phyloP scores from a whole-genome alignment of 2,329 filamentous ascomycete species.

The Aureobasidium lini region DNA sequence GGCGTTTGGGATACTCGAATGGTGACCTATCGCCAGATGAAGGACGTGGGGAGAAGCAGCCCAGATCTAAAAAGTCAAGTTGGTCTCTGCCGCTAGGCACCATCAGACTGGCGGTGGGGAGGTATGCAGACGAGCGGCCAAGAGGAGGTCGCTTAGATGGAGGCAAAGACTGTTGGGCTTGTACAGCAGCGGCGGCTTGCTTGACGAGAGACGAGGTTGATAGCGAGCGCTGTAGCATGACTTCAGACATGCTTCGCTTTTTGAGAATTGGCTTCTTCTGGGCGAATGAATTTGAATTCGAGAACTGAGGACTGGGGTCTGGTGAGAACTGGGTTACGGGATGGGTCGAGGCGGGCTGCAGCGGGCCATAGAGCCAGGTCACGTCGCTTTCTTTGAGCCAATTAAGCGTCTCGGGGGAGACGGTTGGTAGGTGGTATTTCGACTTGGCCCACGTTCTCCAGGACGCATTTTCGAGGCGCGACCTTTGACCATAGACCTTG shows the following conservation, averaged over 20 bases:
- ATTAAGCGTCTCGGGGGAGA: slow-evolving; percentile 86
- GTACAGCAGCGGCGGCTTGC: slow-evolving; percentile 77
- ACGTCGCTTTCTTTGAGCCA: slow-evolving; percentile 98
- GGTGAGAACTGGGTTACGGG: slow-evolving; percentile 41
- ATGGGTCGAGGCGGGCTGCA: slow-evolving; percentile 64
- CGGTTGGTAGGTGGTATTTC: slow-evolving; percentile 77
- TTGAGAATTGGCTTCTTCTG: slow-evolving; percentile 90
- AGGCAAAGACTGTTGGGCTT: slow-evolving; percentile 60
- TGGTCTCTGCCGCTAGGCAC: slow-evolving; percentile 55
- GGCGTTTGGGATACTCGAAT: slow-evolving; percentile 58
- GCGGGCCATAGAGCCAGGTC: slow-evolving; percentile 91
- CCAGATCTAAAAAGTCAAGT: slow-evolving; percentile 39
- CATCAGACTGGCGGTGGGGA: slow-evolving; percentile 53
- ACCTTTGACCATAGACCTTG: slow-evolving; percentile 71
- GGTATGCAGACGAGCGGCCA: slow-evolving; percentile 60
- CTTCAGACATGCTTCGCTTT: slow-evolving; percentile 91
- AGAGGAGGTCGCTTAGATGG: slow-evolving; percentile 43
- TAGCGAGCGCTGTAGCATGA: slow-evolving; percentile 83
- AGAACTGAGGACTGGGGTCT: slow-evolving; percentile 48
- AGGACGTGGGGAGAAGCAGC: slow-evolving; percentile 50
- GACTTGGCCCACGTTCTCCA: slow-evolving; percentile 96
- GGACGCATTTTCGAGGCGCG: slow-evolving; percentile 85
- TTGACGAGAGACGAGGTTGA: slow-evolving; percentile 84
- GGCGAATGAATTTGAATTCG: slow-evolving; percentile 59
- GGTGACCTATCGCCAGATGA: slow-evolving; percentile 63